Evolutionary conservation across 345 rosid genomes (phyloP).

Genomic region (Eucalyptus microcorys): DNA sequence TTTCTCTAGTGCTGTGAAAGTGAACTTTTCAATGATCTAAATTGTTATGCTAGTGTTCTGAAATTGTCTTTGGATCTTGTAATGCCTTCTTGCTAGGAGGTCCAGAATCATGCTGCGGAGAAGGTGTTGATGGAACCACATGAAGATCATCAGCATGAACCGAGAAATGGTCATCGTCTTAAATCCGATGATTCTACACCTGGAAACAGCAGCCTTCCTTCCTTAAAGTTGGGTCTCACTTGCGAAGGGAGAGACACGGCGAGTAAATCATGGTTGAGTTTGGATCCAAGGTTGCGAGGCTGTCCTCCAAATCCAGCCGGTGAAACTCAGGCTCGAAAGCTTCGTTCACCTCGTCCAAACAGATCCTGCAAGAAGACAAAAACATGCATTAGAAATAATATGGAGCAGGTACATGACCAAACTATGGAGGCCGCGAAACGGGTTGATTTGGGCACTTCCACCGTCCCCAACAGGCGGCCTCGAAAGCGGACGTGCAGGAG

Average conservation of each 20-base stretch:
- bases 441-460: conserved; percentile 15
- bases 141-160: conserved; percentile 9
- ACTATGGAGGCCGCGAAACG: conserved; percentile 13
- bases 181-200: background rate
- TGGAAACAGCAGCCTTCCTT: conserved; percentile 1
- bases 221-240: conserved; percentile 16
- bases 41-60: background rate
- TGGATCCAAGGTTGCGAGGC: conserved; percentile 29
- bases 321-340: background rate
- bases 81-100: conserved; percentile 16
- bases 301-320: conserved; percentile 2
- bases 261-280: conserved; percentile 64
- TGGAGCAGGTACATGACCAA: conserved; percentile 11
- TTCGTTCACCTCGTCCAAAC: conserved; percentile 11
- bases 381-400: conserved; percentile 4
- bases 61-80: background rate
- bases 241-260: conserved; percentile 26
- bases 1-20: background rate
- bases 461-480: conserved; percentile 20
- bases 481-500: conserved; percentile 33
- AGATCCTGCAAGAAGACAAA: conserved; percentile 33
- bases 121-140: conserved; percentile 7
- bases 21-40: background rate
- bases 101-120: conserved; percentile 5
- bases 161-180: background rate